Evolutionary conservation across 1,284 basidiomycete genomes (phyloP).

Genomic region (Ustilago nuda): DNA sequence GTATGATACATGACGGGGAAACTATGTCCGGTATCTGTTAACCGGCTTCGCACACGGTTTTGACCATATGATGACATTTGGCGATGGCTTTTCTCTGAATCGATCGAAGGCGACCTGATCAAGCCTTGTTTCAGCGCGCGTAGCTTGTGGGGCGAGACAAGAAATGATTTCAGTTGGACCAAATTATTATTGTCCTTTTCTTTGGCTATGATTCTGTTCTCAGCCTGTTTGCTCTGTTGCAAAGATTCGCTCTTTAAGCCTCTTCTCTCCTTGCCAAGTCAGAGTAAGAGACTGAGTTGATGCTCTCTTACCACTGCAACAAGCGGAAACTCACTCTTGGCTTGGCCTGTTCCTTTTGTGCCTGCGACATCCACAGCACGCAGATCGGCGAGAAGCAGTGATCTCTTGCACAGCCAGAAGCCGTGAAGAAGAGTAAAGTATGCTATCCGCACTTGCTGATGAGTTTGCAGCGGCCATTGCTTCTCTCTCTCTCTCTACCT

Average conservation of each 20-base stretch:
- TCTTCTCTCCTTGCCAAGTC: too few relatives aligned
- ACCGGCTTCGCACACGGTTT: too few relatives aligned
- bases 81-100: background rate
- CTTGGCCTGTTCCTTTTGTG: background rate
- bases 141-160: background rate
- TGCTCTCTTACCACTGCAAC: too few relatives aligned
- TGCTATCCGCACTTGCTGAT: background rate
- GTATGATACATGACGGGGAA: too few relatives aligned
- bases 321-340: too few relatives aligned
- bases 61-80: background rate
- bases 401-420: background rate
- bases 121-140: background rate
- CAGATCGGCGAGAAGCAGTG: background rate
- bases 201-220: background rate
- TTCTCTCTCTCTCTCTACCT: background rate
- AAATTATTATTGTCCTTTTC: too few relatives aligned
- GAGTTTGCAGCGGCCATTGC: background rate
- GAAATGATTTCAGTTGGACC: background rate
- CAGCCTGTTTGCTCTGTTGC: too few relatives aligned
- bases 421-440: background rate
- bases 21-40: too few relatives aligned
- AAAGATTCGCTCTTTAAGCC: too few relatives aligned
- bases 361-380: background rate
- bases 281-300: too few relatives aligned
- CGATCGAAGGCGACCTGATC: background rate